Conservation (phyloP, 2,329 filamentous ascomycete species). For the Claviceps paspali region DNA sequence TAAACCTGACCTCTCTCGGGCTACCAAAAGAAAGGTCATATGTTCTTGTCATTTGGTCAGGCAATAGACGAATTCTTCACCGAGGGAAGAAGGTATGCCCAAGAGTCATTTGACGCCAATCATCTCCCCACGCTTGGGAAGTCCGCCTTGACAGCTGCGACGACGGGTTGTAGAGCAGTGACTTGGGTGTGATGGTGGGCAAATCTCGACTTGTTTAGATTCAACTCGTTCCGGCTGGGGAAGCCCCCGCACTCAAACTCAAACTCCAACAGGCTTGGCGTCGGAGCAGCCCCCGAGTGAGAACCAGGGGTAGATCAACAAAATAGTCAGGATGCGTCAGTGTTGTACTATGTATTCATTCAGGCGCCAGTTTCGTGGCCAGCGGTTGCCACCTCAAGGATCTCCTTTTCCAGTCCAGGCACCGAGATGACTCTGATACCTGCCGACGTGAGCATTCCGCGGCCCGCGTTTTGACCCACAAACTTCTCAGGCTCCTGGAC, state of each 20-base stretch:
- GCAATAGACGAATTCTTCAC: too few relatives aligned
- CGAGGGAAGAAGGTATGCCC: neutral
- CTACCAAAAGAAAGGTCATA: neutral
- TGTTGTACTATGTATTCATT: too few relatives aligned
- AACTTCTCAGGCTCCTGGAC: constrained; percentile 84
- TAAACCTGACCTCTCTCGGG: neutral
- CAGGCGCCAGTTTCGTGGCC: constrained; percentile 40
- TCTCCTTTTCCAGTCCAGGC: constrained; percentile 62
- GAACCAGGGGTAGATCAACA: neutral
- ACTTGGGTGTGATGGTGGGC: too few relatives aligned
- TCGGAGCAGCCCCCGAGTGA: neutral
- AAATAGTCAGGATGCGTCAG: neutral
- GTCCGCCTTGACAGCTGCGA: too few relatives aligned
- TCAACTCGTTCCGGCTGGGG: neutral
- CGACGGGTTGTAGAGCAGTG: too few relatives aligned
- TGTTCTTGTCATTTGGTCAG: neutral
- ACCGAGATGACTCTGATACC: constrained; percentile 64
- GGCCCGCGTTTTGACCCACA: constrained; percentile 66
- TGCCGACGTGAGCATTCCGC: constrained; percentile 49
- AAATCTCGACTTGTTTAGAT: too few relatives aligned
- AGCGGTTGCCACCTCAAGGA: constrained; percentile 66
- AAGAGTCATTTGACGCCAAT: neutral
- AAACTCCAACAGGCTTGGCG: neutral
- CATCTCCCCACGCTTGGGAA: neutral
- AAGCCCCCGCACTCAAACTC: neutral